A percentile compares a stretch with the other conserved stretches of the same genome.
phyloP scores from a whole-genome alignment of 495 filamentous ascomycete genomes.

The Hyaloscypha bicolor region DNA sequence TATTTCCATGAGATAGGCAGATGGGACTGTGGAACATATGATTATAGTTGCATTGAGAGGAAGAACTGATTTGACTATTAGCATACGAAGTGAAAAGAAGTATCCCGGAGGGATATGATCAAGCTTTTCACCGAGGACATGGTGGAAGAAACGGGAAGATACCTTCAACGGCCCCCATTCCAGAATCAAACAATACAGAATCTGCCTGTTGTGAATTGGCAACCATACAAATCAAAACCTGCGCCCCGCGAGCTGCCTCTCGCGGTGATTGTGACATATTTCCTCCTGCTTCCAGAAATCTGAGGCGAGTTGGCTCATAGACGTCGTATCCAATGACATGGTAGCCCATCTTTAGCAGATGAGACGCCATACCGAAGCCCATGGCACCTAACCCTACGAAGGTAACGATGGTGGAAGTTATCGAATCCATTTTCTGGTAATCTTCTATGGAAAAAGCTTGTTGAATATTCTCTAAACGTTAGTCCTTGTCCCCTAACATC shows the following conservation, averaged over 20 bases:
- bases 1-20: constrained; percentile 64
- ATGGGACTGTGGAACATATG: constrained; percentile 75
- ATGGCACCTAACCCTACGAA: constrained; percentile 86
- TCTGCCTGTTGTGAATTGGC: constrained; percentile 72
- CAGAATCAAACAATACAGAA: constrained; percentile 61
- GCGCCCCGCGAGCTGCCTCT: constrained; percentile 61
- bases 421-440: neutral
- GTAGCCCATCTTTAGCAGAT: constrained; percentile 71
- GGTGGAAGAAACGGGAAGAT: neutral
- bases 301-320: constrained; percentile 66
- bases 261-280: constrained; percentile 59
- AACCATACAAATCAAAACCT: constrained; percentile 75
- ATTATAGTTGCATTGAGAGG: constrained; percentile 63
- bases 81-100: no score
- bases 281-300: constrained; percentile 67
- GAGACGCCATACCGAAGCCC: constrained; percentile 83
- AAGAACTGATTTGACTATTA: constrained; percentile 40
- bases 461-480: neutral
- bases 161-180: constrained; percentile 53
- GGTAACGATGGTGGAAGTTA: constrained; percentile 45
- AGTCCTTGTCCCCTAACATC: neutral
- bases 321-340: constrained; percentile 74
- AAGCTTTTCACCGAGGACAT: no score
- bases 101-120: no score
- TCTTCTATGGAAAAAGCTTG: neutral